A percentile compares a stretch with the other conserved stretches of the same genome.
These are phyloP conservation scores for Aphanoascus verrucosus DNA, from an alignment of 2,329 filamentous ascomycete genomes.

Conservation along the genomic window DNA sequence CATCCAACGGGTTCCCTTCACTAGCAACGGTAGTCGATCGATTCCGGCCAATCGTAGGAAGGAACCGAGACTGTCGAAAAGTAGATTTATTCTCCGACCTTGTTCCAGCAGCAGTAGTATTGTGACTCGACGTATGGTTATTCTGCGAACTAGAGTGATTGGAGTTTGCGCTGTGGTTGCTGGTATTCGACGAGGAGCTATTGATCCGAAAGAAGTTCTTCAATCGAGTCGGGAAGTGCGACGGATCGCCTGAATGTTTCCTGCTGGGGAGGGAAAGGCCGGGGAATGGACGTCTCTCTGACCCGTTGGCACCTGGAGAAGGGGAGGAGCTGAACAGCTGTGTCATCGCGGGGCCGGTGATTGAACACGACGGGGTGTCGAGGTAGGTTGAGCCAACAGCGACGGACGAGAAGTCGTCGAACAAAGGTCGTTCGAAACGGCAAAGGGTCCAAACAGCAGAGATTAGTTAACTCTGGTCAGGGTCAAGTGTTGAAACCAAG, in stretches of 20 bases:
- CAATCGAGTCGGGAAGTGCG: slow-evolving; percentile 52
- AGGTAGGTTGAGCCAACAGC: neutral
- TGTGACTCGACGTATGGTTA: slow-evolving; percentile 18
- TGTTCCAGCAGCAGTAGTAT: slow-evolving; percentile 26
- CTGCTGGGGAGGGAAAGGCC: slow-evolving; percentile 36
- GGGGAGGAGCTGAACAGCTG: slow-evolving; percentile 33
- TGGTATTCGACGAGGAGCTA: slow-evolving; percentile 30
- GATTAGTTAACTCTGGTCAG: neutral
- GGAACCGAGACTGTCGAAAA: slow-evolving; percentile 78
- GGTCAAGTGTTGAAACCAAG: slow-evolving; percentile 1
- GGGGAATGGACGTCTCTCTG: slow-evolving; percentile 40
- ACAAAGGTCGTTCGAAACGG: neutral
- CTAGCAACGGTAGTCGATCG: slow-evolving; percentile 84
- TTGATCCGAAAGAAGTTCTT: slow-evolving; percentile 61
- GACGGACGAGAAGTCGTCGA: neutral
- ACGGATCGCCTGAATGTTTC: slow-evolving; percentile 39
- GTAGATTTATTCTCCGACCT: slow-evolving; percentile 55
- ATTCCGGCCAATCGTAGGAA: slow-evolving; percentile 75
- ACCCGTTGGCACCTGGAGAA: slow-evolving; percentile 29
- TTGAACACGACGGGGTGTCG: neutral
- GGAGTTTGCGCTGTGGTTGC: slow-evolving; percentile 20
- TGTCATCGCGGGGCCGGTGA: slow-evolving; percentile 26
- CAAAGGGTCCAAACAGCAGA: neutral
- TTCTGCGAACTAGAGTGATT: neutral
- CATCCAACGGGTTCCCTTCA: slow-evolving; percentile 83